Evolutionary conservation across 768 basidiomycete species (phyloP), one percentile per base, ranked within the genome.

Genomic region (Paxillus involutus): DNA sequence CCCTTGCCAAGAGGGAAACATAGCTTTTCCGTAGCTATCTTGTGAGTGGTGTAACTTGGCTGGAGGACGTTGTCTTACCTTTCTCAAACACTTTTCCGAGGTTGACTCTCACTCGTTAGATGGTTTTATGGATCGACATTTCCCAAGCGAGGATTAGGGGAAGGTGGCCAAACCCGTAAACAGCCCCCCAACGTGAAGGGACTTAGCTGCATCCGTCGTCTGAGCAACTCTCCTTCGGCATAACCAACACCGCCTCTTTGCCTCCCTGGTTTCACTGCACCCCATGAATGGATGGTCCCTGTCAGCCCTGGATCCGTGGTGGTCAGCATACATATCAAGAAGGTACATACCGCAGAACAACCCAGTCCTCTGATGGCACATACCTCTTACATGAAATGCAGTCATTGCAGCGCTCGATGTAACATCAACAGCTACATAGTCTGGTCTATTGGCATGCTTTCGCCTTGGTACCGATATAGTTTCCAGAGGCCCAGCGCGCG

Each of bases 121-220:
- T 78, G 0, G 89, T 81, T 68, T 91, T 91, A 71, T 90, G 88
- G 52, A 91, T 89, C 2, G 82, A 82, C 75, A 88, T 85, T 0
- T 87, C 86, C 87, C 86, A 90, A 0, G 86, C 84, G 0, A 86
- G 78, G 46, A 90, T 88, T 4, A 95, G 68, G 0, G 89, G 88
- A 2, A 91, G 60, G 84, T 89, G 58, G 2, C 11, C 11, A 19
- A 9, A 40, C 12, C 21, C 40, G 19, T 53, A 3, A 52, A 24
- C 11, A 10, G 14, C 35, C 32, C 6, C 6, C 19, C 1, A 13
- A 19, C 12, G 33, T 11, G 10, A 17, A 16, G 39, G 2, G n/a
- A 52, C 60, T 4, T 14, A 70, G 77, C 70, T 79, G 77, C 54
- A 78, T 74, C 13, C 78, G 69, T 21, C 80, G 67, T 9, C 80